Base-by-base conservation (phyloP, 306 rosid genomes). In the Leucaena leucocephala region DNA sequence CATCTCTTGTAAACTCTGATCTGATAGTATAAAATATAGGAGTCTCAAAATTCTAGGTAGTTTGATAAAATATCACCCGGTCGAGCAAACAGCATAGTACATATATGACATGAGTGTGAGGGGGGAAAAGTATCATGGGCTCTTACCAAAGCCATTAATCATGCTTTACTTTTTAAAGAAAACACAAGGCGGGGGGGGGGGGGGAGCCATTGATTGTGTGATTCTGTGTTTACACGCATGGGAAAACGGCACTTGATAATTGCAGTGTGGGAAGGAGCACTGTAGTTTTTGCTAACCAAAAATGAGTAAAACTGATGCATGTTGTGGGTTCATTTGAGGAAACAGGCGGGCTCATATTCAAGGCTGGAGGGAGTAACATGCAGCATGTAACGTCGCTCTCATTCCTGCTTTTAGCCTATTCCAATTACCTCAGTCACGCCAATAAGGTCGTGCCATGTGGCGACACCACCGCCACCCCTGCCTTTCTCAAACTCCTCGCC, bases 361-460 rank as follows among this genome's bases (percentile, higher is more conserved):
- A 96, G 88, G 91, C 97, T 36, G 98, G 98, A 82, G 97, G 97
- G 14, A 91, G 97, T 75, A 96, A 96, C 97, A 93, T 96, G 99
- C 99, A 96, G 84, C 98, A 95, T 83, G 99, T 95, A 62, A 95
- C 99, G 42, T 93, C 98, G 12, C 79, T 95, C 38, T 93, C 99
- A 39, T 95, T 95, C 90, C 85, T 95, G 14, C 87, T 95, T 3
- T 78, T 93, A 52, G 85, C 94, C 39, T 95, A 93, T 84, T 93
- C 97, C 52, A 95, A 93, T 73, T 95, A 95, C 85, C 93, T 93
- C 39, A 91, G 99, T 85, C 98, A 96, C 48, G 90, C 99, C 89
- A 89, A 91, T 76, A 90, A 79, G 82, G 82, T 50, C 7, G 98
- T 96, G 87, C 94, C 96, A 81, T 96, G 98, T 86, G 98, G 98